phyloP scores from a whole-genome alignment of 1,284 basidiomycete species.

The Cryptococcus sp. region DNA sequence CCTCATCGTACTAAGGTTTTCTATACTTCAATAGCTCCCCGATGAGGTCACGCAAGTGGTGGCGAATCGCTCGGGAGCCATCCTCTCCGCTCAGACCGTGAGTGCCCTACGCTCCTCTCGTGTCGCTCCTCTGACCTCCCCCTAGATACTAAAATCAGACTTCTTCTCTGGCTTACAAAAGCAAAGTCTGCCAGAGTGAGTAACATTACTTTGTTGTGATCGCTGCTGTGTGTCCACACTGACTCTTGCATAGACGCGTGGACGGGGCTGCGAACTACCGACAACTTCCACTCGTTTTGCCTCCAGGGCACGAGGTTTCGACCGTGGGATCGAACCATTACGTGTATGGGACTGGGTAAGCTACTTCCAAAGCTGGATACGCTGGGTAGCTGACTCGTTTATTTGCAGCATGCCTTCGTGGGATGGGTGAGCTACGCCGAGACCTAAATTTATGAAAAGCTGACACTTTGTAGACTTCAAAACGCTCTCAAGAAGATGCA shows the following conservation, averaged over 20 bases:
- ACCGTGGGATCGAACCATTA: conserved; percentile 58
- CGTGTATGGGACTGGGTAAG: conserved; percentile 85
- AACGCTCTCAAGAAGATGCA: conserved; percentile 78
- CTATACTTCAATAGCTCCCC: conserved; percentile 53
- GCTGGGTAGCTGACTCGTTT: neutral
- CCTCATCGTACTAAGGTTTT: neutral
- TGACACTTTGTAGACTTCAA: conserved; percentile 62
- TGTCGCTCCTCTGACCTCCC: conserved; percentile 50
- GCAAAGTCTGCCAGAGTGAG: conserved; percentile 87
- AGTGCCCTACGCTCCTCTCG: conserved; percentile 36
- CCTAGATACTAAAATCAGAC: conserved; percentile 86
- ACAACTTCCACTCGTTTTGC: conserved; percentile 67
- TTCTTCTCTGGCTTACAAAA: conserved; percentile 95
- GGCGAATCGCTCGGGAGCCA: conserved; percentile 77
- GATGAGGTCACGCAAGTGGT: conserved; percentile 88
- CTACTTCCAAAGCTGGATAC: conserved; percentile 9
- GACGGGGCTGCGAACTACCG: conserved; percentile 93
- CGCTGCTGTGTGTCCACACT: no score
- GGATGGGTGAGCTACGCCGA: conserved; percentile 27
- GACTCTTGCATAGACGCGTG: conserved; percentile 64
- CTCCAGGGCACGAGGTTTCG: conserved; percentile 7
- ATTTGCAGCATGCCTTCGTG: conserved; percentile 29
- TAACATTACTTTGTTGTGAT: conserved; percentile 12
- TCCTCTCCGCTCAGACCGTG: conserved; percentile 65
- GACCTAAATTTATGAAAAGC: conserved; percentile 1